Evolutionary conservation across 768 basidiomycete species (phyloP).

Genomic region (Naganishia vishniacii): DNA sequence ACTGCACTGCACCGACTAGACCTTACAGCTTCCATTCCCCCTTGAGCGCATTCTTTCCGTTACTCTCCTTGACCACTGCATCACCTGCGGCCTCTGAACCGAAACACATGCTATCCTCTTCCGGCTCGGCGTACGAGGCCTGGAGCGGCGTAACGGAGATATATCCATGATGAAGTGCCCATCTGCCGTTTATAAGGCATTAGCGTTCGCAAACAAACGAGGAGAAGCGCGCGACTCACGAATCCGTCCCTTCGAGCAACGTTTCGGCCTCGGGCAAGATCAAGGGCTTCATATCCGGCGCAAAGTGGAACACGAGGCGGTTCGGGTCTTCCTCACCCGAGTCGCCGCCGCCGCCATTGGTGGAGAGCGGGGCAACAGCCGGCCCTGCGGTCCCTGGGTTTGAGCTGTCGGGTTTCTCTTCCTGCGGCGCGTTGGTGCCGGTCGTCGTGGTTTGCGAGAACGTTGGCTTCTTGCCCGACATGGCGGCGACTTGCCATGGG

Average conservation of each 20-base stretch:
- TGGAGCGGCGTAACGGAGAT: slow-evolving; percentile 73
- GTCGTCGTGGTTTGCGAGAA: background rate
- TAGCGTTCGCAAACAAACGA: background rate
- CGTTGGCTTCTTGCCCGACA: background rate
- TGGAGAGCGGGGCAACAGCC: slow-evolving; percentile 7
- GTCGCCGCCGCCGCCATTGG: background rate
- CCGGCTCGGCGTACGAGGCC: slow-evolving; percentile 58
- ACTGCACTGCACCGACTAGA: no score
- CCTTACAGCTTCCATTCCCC: background rate
- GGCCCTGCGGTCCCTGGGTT: slow-evolving; percentile 5
- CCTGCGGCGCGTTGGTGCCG: slow-evolving; percentile 12
- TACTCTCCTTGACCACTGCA: background rate
- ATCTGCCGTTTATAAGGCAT: slow-evolving; percentile 17
- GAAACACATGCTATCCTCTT: slow-evolving; percentile 20
- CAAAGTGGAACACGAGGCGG: slow-evolving; percentile 64
- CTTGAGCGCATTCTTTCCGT: background rate
- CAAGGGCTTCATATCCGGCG: slow-evolving; percentile 65
- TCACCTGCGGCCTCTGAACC: slow-evolving; percentile 7
- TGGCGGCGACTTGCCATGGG: slow-evolving; percentile 18
- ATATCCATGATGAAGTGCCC: slow-evolving; percentile 61
- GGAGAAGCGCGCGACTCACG: slow-evolving; percentile 34
- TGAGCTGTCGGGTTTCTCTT: background rate
- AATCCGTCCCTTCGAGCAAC: slow-evolving; percentile 74
- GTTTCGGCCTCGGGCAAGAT: slow-evolving; percentile 58
- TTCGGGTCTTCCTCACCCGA: background rate